Evolutionary conservation across 805 yeast genomes (phyloP), one percentile per base, ranked within the genome.

Genomic region (Starmerella bombi): DNA sequence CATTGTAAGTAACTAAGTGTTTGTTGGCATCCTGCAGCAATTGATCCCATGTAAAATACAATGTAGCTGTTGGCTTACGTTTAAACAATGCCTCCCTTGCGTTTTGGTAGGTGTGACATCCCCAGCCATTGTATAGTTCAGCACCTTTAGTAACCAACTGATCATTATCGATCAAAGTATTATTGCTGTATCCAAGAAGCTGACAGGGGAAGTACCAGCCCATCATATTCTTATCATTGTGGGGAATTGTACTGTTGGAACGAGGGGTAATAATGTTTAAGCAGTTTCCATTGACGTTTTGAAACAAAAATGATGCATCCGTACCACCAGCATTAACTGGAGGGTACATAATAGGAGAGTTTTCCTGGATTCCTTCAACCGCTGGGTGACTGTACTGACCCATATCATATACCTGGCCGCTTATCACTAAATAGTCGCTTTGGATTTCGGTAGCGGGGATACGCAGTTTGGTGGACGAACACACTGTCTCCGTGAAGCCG

Each of bases 131-230:
- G 58, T 85, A 86, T 55, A 75, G 75, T 17, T 67, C 59, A 16
- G 49, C 51, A 1, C 85, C 32, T 4, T 32, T 33, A 3, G 23
- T 41, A n/a, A 31, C 18, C 15, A 50, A 10, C 10, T 45, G 50
- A 47, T 69, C 69, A 57, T 81, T 80, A 30, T 82, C 80, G 22
- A 60, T 42, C 2, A 80, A 59, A 1, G 91, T 69, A 4, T 94
- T 94, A 57, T 83, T 82, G 50, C 74, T 79, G 21, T 32, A 27
- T 34, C 49, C 37, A 28, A 47, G 37, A 32, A 80, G 46, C 51
- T 77, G 75, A 65, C 98, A 91, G 3, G 98, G 97, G 78, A 86
- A 84, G 62, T 91, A 91, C 94, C 95, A 86, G 15, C 93, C 96
- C 50, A 88, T 59, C 23, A 71, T 67, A 18, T 44, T 44, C 19